phyloP scores from a whole-genome alignment of 73 alveolate species.

The Paramecium sexaurelia region DNA sequence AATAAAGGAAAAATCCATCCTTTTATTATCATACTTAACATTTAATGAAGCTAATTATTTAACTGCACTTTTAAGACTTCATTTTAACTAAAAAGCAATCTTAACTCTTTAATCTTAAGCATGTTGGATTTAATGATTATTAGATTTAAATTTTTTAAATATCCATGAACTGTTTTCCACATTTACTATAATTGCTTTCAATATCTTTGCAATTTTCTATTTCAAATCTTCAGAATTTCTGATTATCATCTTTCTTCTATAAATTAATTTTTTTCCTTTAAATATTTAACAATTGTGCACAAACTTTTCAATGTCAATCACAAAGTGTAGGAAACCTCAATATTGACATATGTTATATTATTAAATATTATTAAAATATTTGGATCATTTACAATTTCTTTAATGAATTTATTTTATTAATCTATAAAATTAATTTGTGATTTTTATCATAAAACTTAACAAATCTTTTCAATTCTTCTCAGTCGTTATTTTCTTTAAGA shows the following conservation, averaged over 20 bases:
- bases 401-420: background rate
- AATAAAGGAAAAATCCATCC: no score
- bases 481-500: no score
- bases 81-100: no score
- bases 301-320: background rate
- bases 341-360: background rate
- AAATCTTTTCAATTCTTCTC: background rate
- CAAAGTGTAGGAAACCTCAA: slow-evolving; percentile 18
- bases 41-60: no score
- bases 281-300: background rate
- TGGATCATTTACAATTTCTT: background rate
- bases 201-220: background rate
- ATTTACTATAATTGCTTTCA: no score
- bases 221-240: background rate
- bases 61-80: no score
- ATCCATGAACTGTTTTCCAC: no score
- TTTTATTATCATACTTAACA: no score
- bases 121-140: no score
- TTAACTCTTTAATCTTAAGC: no score
- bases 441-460: background rate
- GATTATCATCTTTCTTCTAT: background rate
- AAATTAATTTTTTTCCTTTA: background rate
- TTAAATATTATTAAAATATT: background rate
- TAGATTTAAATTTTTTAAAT: no score
- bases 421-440: background rate